These are phyloP conservation scores for Ceratobasidium sp. DNA, from an alignment of 1,284 basidiomycete species.

Conservation along the genomic window DNA sequence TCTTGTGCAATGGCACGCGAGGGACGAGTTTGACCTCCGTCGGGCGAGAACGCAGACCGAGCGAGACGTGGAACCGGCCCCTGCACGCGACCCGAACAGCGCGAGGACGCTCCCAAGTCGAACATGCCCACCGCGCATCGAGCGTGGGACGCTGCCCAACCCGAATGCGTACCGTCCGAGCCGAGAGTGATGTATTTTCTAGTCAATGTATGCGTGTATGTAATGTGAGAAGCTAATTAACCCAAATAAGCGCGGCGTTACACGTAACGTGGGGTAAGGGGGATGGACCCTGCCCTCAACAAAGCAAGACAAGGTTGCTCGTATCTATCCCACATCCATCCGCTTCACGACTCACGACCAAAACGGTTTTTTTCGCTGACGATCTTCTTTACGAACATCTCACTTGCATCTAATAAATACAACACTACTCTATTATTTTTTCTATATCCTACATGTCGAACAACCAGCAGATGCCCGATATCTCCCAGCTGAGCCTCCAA, in stretches of 20 bases:
- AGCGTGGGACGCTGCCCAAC: slow-evolving; percentile 12
- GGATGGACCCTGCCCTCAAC: slow-evolving; percentile 34
- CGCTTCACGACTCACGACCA: slow-evolving; percentile 33
- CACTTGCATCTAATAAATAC: not conserved
- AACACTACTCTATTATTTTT: not conserved
- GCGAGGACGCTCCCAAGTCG: not conserved
- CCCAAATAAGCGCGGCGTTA: slow-evolving; percentile 21
- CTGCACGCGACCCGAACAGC: not conserved
- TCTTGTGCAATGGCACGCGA: slow-evolving; percentile 10
- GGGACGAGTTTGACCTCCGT: not conserved
- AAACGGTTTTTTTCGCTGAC: slow-evolving; percentile 28
- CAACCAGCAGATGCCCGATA: slow-evolving; percentile 59
- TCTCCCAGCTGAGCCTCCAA: slow-evolving; percentile 74
- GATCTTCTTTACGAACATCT: slow-evolving; percentile 31
- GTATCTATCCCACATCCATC: slow-evolving; percentile 27
- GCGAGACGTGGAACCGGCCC: not conserved
- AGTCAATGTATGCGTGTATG: slow-evolving; percentile 17
- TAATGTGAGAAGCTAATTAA: not conserved
- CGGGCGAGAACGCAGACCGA: not conserved
- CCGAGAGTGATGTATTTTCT: not conserved
- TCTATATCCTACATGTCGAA: slow-evolving; percentile 5
- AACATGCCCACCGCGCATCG: slow-evolving; percentile 3
- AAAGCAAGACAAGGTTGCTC: slow-evolving; percentile 12
- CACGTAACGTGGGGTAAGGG: slow-evolving; percentile 30
- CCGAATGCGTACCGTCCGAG: slow-evolving; percentile 8